Conservation (phyloP, 169 alveolate species). For the Babesia bovis region DNA sequence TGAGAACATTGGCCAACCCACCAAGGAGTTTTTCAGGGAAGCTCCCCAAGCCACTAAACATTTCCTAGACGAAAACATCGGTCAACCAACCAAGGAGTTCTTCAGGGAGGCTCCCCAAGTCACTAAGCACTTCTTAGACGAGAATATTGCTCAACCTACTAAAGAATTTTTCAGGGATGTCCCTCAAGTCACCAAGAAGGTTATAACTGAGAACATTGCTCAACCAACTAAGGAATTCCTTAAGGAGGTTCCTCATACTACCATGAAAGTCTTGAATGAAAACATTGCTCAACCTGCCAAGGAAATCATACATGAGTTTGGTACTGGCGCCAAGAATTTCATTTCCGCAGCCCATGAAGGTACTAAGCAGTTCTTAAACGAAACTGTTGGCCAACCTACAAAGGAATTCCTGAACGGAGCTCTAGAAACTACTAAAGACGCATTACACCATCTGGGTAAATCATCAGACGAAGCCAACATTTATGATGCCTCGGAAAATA, state of each 20-base stretch:
- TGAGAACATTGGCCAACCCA: background rate
- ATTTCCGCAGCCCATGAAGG: too few species aligned
- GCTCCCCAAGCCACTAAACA: background rate
- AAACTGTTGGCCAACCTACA: background rate
- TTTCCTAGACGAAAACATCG: conserved; percentile 4
- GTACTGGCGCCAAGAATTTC: background rate
- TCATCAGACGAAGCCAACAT: too few species aligned
- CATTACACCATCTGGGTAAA: too few species aligned
- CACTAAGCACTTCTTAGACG: conserved; percentile 1
- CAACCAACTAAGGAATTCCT: background rate
- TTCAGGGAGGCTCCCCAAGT: background rate
- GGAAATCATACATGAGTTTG: background rate
- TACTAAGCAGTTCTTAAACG: background rate
- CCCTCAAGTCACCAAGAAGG: background rate
- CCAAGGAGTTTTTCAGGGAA: conserved; percentile 1
- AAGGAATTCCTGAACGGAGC: background rate
- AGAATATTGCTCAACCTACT: background rate
- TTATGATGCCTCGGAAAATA: too few species aligned
- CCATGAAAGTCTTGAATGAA: background rate
- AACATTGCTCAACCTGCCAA: background rate
- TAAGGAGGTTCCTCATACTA: background rate
- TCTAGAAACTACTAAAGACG: too few species aligned
- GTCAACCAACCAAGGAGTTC: conserved; percentile 3
- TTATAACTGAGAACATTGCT: background rate
- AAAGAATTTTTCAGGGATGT: background rate